Evolutionary conservation across 225 moss, liverwort and hornwort genomes (phyloP).

Genomic region (Asterella californica): DNA sequence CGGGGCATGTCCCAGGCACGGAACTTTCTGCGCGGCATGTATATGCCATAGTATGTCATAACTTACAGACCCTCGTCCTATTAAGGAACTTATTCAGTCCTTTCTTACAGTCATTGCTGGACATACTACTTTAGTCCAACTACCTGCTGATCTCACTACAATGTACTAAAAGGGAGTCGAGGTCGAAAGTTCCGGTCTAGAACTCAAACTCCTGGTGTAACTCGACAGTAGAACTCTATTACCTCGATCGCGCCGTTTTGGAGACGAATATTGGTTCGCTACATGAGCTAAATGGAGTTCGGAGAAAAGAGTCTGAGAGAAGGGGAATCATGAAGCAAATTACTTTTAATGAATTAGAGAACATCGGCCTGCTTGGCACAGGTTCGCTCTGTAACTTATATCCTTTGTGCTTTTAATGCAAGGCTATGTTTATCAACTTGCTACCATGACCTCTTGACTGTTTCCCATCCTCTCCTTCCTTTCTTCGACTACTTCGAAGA

Average conservation of each 20-base stretch:
- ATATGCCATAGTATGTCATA: background rate
- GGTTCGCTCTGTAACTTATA: conserved; percentile 34
- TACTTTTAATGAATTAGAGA: conserved; percentile 75
- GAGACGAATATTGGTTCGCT: conserved; percentile 79
- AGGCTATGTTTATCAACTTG: no score
- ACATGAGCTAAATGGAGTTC: conserved; percentile 57
- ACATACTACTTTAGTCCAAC: background rate
- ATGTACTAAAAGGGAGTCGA: background rate
- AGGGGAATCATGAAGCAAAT: conserved; percentile 79
- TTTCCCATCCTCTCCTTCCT: no score
- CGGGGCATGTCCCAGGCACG: no score
- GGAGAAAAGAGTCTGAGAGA: conserved; percentile 61
- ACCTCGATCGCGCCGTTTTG: conserved; percentile 87
- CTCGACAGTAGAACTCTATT: conserved; percentile 56
- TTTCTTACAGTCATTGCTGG: background rate
- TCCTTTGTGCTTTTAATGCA: no score
- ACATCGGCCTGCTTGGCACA: conserved; percentile 82
- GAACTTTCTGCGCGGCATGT: background rate
- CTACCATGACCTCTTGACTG: no score
- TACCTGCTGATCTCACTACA: background rate
- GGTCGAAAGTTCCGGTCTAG: background rate
- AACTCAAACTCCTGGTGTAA: background rate
- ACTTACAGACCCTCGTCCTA: background rate
- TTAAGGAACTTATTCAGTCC: background rate
- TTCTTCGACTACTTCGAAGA: background rate